phyloP scores from a whole-genome alignment of 2,329 filamentous ascomycete species.

The Neophaeococcomyces aloes region DNA sequence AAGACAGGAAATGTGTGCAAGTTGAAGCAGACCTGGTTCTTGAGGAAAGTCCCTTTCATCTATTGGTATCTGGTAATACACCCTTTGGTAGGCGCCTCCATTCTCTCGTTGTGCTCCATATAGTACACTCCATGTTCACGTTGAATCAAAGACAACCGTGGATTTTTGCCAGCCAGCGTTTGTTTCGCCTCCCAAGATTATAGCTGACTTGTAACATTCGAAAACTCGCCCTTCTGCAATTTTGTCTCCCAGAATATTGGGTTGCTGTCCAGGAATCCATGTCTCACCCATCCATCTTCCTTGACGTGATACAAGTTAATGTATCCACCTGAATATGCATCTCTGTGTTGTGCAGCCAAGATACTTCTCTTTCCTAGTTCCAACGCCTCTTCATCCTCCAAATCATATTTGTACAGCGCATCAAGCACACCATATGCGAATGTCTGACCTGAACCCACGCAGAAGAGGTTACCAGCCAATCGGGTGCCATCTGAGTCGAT shows the following conservation, averaged over 20 bases:
- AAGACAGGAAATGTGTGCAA: too few species aligned
- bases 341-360: constrained; percentile 87
- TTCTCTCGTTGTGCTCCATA: neutral
- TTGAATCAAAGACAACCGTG: too few species aligned
- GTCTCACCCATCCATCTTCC: constrained; percentile 97
- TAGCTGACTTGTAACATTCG: constrained; percentile 60
- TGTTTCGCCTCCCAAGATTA: too few species aligned
- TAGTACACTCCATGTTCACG: too few species aligned
- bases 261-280: constrained; percentile 96
- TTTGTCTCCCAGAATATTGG: constrained; percentile 99
- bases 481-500: constrained; percentile 95
- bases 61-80: constrained; percentile 1
- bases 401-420: constrained; percentile 84
- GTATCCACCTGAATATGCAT: constrained; percentile 96
- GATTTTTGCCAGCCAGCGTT: too few species aligned
- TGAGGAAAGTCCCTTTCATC: too few species aligned
- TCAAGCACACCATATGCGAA: constrained; percentile 98
- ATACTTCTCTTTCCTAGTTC: constrained; percentile 88
- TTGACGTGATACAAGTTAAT: constrained; percentile 99
- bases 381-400: constrained; percentile 77
- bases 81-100: neutral
- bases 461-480: constrained; percentile 89
- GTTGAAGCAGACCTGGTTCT: too few species aligned
- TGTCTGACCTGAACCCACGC: constrained; percentile 94
- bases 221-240: constrained; percentile 96